Evolutionary conservation across 805 yeast genomes (phyloP).

Genomic region (Saturnispora gosingensis): DNA sequence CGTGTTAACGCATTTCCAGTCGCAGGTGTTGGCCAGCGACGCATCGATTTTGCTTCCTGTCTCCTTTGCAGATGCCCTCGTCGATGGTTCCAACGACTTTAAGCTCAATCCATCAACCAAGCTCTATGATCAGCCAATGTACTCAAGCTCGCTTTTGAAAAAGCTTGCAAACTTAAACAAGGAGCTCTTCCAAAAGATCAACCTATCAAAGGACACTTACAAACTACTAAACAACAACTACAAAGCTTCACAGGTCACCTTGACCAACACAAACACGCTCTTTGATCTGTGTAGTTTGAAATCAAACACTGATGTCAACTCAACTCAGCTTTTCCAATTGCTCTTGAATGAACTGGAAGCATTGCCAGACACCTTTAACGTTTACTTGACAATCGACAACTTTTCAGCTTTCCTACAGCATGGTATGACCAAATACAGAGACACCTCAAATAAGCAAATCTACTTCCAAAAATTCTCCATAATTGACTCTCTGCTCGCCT

Average conservation of each 20-base stretch:
- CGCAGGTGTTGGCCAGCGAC: slow-evolving; percentile 30
- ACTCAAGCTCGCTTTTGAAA: slow-evolving; percentile 47
- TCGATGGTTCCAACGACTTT: slow-evolving; percentile 71
- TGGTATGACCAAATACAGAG: slow-evolving; percentile 51
- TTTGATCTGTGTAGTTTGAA: slow-evolving; percentile 33
- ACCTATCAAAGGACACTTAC: slow-evolving; percentile 15
- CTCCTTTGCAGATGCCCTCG: slow-evolving; percentile 48
- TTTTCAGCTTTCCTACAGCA: slow-evolving; percentile 51
- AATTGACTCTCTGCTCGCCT: slow-evolving; percentile 45
- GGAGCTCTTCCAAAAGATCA: slow-evolving; percentile 27
- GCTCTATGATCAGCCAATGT: slow-evolving; percentile 72
- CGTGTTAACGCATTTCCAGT: slow-evolving; percentile 58
- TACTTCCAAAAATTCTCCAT: slow-evolving; percentile 56
- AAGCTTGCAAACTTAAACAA: slow-evolving; percentile 42
- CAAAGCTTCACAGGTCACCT: slow-evolving; percentile 13
- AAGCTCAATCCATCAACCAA: slow-evolving; percentile 39
- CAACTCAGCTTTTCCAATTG: slow-evolving; percentile 40
- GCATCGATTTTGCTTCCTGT: slow-evolving; percentile 48
- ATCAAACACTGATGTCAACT: slow-evolving; percentile 21
- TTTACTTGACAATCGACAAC: slow-evolving; percentile 64
- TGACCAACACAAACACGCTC: slow-evolving; percentile 25
- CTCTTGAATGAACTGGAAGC: slow-evolving; percentile 45
- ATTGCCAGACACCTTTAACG: slow-evolving; percentile 43
- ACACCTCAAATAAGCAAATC: slow-evolving; percentile 45
- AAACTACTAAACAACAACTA: slow-evolving; percentile 16